Evolutionary conservation across 1,284 basidiomycete genomes (phyloP).

Genomic region (Trichosporon ovoides): DNA sequence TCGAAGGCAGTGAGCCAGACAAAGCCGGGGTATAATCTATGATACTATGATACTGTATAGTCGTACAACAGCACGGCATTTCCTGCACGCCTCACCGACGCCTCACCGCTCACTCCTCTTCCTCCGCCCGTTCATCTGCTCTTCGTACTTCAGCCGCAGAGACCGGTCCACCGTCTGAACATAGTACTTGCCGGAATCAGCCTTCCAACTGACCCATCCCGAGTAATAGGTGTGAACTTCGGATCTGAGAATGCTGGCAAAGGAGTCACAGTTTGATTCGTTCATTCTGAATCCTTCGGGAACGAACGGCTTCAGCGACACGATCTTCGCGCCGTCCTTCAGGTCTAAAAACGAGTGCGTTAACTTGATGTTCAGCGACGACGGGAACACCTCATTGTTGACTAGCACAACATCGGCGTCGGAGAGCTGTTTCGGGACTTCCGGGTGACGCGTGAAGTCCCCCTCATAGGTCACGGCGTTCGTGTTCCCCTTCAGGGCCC

Average conservation of each 20-base stretch:
- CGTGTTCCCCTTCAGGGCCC: conserved; percentile 50
- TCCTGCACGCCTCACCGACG: not conserved
- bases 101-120: conserved; percentile 11
- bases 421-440: conserved; percentile 42
- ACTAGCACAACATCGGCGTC: conserved; percentile 55
- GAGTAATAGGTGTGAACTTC: conserved; percentile 35
- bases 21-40: conserved; percentile 1
- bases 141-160: conserved; percentile 35
- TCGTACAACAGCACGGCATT: not conserved
- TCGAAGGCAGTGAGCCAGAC: not conserved
- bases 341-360: conserved; percentile 56
- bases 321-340: conserved; percentile 53
- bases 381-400: conserved; percentile 56
- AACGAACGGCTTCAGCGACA: conserved; percentile 55
- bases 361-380: conserved; percentile 53
- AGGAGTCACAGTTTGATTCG: conserved; percentile 48
- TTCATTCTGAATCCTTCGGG: conserved; percentile 52
- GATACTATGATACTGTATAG: conserved; percentile 7
- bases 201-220: conserved; percentile 48
- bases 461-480: conserved; percentile 51
- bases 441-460: conserved; percentile 51
- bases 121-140: conserved; percentile 28
- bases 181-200: conserved; percentile 39
- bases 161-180: conserved; percentile 40
- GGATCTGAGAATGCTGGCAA: conserved; percentile 38